phyloP scores from a whole-genome alignment of 108 stramenopile species.

The Pseudonitzschia pungens region DNA sequence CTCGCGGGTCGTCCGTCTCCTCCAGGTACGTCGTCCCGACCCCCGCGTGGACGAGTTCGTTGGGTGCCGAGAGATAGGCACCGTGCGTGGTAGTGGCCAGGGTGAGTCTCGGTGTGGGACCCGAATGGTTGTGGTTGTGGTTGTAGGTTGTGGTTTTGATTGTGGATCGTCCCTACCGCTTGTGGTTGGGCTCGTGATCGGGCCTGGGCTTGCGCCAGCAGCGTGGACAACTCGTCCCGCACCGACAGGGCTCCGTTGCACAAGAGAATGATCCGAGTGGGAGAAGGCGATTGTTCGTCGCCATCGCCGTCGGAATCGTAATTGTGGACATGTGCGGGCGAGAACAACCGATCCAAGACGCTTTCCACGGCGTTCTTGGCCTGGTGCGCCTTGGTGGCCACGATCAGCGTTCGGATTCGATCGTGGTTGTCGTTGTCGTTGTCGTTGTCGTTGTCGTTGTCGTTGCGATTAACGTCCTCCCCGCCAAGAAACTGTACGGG shows the following conservation, averaged over 20 bases:
- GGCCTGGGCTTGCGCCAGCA: not conserved
- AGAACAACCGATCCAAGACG: constrained; percentile 24
- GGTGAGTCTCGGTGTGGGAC: constrained; percentile 12
- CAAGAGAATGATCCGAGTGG: constrained; percentile 31
- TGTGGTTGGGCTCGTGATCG: too few relatives aligned
- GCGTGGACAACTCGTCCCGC: constrained; percentile 35
- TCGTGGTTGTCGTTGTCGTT: too few relatives aligned
- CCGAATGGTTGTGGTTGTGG: too few relatives aligned
- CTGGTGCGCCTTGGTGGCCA: constrained; percentile 55
- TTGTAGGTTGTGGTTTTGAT: too few relatives aligned
- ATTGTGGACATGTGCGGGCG: not conserved
- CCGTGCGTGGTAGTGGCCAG: constrained; percentile 54
- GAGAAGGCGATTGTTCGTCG: not conserved
- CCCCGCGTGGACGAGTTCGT: constrained; percentile 47
- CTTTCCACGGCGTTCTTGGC: constrained; percentile 39
- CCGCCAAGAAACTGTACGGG: not conserved
- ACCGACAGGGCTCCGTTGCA: constrained; percentile 62
- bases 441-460: not conserved
- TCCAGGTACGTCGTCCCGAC: constrained; percentile 40
- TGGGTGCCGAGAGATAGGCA: constrained; percentile 31
- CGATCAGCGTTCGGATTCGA: constrained; percentile 38
- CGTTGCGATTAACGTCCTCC: not conserved
- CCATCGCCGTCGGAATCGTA: not conserved
- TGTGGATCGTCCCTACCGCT: too few relatives aligned
- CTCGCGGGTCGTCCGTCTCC: not conserved